Evolutionary conservation across 2,329 filamentous ascomycete species (phyloP), one percentile per base, ranked within the genome.

Genomic region (Plectosphaerella sp.): DNA sequence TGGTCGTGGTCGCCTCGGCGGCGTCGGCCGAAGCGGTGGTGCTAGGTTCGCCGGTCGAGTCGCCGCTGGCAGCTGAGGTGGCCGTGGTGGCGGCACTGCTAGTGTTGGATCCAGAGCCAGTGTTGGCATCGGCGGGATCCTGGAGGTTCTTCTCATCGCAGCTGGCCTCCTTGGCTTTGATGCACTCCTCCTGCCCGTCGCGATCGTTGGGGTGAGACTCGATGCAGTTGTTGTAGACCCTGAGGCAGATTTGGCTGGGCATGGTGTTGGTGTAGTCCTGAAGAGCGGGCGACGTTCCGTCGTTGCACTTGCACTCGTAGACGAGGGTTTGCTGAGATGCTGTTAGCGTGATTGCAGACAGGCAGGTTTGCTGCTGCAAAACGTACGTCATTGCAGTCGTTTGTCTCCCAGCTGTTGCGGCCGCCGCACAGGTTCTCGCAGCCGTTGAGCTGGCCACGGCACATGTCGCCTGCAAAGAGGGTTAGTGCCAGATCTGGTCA

Each of bases 201-300:
- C 67, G 60, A 61, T 74, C 68, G 63, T 69, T 69, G 25, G 69
- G 67, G 61, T 76, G 73, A 45, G 62, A 53, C 3, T 39, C 45
- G 58, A 73, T 79, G 68, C 80, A 84, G 54, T 76, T 66, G 24
- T 61, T 55, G 64, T 71, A 80, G 41, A 78, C 74, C 54, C 71
- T 54, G 52, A 73, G 24, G 71, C 80, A 84, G 61, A 80, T 73
- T 61, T 77, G 81, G 52, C 68, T 72, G 47, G 74, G 73, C 58
- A 83, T 67, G 3, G 78, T 80, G 69, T 81, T 73, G 47, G 56
- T 59, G 68, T 80, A 83, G 64, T 76, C 73, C 64, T 80, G 68
- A 45, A 83, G 72, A 53, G 75, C 76, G 14, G 79, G 78, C 7
- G 70, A 68, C 46, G 71, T 73, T 60, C 64, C 67, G 65, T 82